These are phyloP conservation scores for Barnettozyma sucrosica DNA, from an alignment of 805 yeast species.

Conservation along the genomic window DNA sequence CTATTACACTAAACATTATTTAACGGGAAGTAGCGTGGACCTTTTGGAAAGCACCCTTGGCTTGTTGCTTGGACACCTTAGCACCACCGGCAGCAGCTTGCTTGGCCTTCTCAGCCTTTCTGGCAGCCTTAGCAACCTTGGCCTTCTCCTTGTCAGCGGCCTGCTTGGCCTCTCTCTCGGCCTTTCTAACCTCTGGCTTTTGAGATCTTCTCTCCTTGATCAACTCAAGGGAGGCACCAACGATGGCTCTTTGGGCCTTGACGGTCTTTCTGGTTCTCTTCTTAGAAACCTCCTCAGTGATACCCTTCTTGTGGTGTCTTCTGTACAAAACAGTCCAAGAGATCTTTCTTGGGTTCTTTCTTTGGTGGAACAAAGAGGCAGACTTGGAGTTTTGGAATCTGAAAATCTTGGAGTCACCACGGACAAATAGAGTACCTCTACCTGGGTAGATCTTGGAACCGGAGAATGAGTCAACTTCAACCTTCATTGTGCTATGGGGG, in stretches of 20 bases:
- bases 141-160: conserved; percentile 79
- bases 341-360: conserved; percentile 99
- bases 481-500: conserved; percentile 77
- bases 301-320: conserved; percentile 99
- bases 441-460: conserved; percentile 99
- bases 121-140: conserved; percentile 89
- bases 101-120: conserved; percentile 91
- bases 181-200: conserved; percentile 97
- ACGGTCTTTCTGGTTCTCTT: conserved; percentile 96
- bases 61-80: conserved; percentile 89
- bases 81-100: conserved; percentile 70
- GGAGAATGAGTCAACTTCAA: conserved; percentile 99
- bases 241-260: conserved; percentile 98
- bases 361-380: conserved; percentile 97
- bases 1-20: conserved; percentile 22
- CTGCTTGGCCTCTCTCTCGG: conserved; percentile 89
- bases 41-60: conserved; percentile 97
- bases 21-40: conserved; percentile 96
- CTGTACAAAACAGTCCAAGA: conserved; percentile 99
- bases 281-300: conserved; percentile 96
- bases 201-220: conserved; percentile 95
- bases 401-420: conserved; percentile 99
- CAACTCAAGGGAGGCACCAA: conserved; percentile 98
- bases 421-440: conserved; percentile 97
- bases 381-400: conserved; percentile 98